Evolutionary conservation across 805 yeast genomes (phyloP).

Genomic region (Zygosaccharomyces pseudorouxii): DNA sequence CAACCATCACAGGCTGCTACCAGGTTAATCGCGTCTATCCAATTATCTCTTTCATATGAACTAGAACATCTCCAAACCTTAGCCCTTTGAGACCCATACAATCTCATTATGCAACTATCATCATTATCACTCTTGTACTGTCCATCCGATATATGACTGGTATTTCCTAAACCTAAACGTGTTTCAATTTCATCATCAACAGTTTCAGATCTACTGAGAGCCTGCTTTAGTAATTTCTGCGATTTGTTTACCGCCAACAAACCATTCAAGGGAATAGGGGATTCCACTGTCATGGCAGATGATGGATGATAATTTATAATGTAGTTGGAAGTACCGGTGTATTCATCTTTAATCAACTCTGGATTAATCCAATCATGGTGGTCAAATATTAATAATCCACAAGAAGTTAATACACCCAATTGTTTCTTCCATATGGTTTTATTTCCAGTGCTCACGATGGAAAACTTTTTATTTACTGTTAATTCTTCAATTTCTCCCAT

Average conservation of each 20-base stretch:
- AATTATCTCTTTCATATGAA: conserved; percentile 47
- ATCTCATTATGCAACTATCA: conserved; percentile 35
- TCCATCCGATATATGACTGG: conserved; percentile 34
- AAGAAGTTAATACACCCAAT: conserved; percentile 46
- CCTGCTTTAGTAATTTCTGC: conserved; percentile 7
- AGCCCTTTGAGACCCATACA: conserved; percentile 41
- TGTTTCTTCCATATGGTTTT: conserved; percentile 41
- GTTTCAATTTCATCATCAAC: conserved; percentile 7
- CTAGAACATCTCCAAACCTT: conserved; percentile 41
- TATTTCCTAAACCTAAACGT: background rate
- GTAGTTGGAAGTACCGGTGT: conserved; percentile 26
- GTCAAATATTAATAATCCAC: conserved; percentile 45
- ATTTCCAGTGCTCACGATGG: conserved; percentile 28
- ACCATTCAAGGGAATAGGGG: conserved; percentile 18
- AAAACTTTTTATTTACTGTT: conserved; percentile 29
- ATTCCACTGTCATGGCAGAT: conserved; percentile 12
- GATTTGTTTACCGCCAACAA: conserved; percentile 17
- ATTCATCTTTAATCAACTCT: conserved; percentile 20
- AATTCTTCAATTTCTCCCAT: conserved; percentile 39
- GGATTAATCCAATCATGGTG: conserved; percentile 32
- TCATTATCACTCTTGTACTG: conserved; percentile 18
- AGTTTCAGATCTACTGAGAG: conserved; percentile 2
- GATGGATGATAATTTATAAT: conserved; percentile 32
- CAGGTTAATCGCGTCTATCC: conserved; percentile 47
- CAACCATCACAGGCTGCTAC: conserved; percentile 27